Evolutionary conservation across 2,329 filamentous ascomycete genomes (phyloP).

Genomic region (Aspergillus alliaceus): DNA sequence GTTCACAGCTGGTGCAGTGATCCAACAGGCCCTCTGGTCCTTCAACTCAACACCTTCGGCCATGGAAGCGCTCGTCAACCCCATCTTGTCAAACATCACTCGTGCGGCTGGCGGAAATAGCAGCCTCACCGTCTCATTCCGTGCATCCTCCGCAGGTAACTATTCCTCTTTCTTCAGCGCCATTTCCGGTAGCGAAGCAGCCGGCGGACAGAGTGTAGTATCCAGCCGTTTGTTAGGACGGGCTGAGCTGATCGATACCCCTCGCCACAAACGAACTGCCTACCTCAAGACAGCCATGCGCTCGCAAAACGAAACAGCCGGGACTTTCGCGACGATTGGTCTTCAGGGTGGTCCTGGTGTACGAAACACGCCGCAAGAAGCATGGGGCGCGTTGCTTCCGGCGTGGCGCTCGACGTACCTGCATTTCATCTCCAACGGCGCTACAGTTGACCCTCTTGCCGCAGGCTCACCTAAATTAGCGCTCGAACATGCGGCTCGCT

Average conservation of each 20-base stretch:
- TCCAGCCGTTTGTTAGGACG: conserved; percentile 38
- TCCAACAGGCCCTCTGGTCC: conserved; percentile 1
- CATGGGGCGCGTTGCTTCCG: background rate
- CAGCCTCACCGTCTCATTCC: background rate
- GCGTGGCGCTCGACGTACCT: conserved; percentile 37
- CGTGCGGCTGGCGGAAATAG: background rate
- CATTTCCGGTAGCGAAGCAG: conserved; percentile 26
- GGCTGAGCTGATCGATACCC: conserved; percentile 26
- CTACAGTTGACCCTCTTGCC: conserved; percentile 7
- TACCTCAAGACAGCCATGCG: conserved; percentile 12
- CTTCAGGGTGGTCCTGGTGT: conserved; percentile 3
- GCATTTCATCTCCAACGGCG: conserved; percentile 30
- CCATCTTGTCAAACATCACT: conserved; percentile 2
- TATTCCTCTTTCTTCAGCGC: conserved; percentile 19
- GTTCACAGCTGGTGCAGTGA: background rate
- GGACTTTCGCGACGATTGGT: conserved; percentile 15
- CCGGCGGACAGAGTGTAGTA: conserved; percentile 31
- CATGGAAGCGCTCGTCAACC: conserved; percentile 1
- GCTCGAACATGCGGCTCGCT: background rate
- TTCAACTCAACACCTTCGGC: background rate
- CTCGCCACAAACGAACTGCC: background rate
- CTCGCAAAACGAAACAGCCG: conserved; percentile 17
- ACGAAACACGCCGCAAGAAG: background rate
- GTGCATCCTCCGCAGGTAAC: conserved; percentile 17
- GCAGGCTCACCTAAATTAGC: background rate